These are phyloP conservation scores for Asterella californica DNA, from an alignment of 225 moss, liverwort and hornwort species.

Conservation along the genomic window DNA sequence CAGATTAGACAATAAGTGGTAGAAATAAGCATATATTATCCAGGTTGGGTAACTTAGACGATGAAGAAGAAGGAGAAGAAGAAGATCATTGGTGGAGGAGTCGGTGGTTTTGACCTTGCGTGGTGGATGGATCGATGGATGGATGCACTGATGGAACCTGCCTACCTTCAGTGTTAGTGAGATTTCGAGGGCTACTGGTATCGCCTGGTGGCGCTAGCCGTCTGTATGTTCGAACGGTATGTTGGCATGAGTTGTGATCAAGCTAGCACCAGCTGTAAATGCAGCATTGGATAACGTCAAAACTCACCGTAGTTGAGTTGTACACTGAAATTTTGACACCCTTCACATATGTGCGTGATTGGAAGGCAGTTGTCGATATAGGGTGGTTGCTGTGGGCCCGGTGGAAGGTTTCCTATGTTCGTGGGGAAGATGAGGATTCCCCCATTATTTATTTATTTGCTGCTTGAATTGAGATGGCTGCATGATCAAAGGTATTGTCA, in stretches of 20 bases:
- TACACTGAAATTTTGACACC: constrained; percentile 16
- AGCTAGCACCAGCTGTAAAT: constrained; percentile 19
- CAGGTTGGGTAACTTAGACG: constrained; percentile 6
- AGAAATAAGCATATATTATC: constrained; percentile 5
- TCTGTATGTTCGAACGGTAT: constrained; percentile 17
- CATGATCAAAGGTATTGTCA: too few relatives aligned
- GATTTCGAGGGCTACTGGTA: constrained; percentile 11
- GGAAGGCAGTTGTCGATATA: neutral
- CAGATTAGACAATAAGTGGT: constrained; percentile 19
- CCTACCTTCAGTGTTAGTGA: constrained; percentile 12
- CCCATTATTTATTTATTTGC: too few relatives aligned
- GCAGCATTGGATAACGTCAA: constrained; percentile 20
- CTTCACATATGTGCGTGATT: neutral
- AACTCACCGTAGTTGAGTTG: constrained; percentile 21
- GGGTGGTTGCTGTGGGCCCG: neutral
- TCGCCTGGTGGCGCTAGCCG: constrained; percentile 13
- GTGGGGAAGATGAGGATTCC: too few relatives aligned
- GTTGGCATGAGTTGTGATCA: constrained; percentile 7
- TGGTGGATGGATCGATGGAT: constrained; percentile 17
- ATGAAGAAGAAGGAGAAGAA: constrained; percentile 1
- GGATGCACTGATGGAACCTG: neutral
- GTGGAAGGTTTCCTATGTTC: neutral
- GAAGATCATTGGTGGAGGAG: constrained; percentile 2
- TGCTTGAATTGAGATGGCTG: too few relatives aligned
- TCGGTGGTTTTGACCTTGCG: constrained; percentile 12